Percentiles rank a stretch among this genome's conserved stretches.
phyloP scores from a whole-genome alignment of 805 yeast species.

The Metschnikowia borealis region DNA sequence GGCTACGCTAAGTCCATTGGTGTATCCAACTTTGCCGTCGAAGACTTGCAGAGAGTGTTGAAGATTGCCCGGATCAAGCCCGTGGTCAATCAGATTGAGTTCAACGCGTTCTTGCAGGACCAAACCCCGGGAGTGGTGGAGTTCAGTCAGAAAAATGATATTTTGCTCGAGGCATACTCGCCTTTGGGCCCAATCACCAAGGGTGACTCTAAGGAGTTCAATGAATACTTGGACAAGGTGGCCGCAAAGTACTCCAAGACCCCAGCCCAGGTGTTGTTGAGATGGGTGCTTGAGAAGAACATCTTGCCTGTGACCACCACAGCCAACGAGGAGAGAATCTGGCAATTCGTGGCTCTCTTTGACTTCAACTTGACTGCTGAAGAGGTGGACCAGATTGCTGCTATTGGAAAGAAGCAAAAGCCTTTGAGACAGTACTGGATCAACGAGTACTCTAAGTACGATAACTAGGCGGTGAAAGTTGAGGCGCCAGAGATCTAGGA shows the following conservation, averaged over 20 bases:
- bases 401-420: constrained; percentile 12
- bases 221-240: constrained; percentile 26
- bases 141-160: constrained; percentile 22
- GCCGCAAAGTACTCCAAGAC: constrained; percentile 35
- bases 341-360: constrained; percentile 40
- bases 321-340: constrained; percentile 38
- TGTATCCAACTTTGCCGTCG: constrained; percentile 55
- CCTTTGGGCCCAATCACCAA: constrained; percentile 25
- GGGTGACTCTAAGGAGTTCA: constrained; percentile 18
- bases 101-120: constrained; percentile 28
- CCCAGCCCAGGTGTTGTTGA: constrained; percentile 40
- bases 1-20: constrained; percentile 58
- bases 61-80: constrained; percentile 24
- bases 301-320: constrained; percentile 47
- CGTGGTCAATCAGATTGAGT: constrained; percentile 30
- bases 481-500: no score
- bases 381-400: constrained; percentile 36
- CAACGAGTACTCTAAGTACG: constrained; percentile 15
- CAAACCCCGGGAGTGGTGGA: constrained; percentile 33
- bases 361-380: constrained; percentile 48
- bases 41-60: constrained; percentile 42
- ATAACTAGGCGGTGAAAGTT: constrained; percentile 1
- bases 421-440: constrained; percentile 26
- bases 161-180: constrained; percentile 25
- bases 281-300: constrained; percentile 41